Conservation (phyloP, 768 basidiomycete genomes). For the Suillus plorans region DNA sequence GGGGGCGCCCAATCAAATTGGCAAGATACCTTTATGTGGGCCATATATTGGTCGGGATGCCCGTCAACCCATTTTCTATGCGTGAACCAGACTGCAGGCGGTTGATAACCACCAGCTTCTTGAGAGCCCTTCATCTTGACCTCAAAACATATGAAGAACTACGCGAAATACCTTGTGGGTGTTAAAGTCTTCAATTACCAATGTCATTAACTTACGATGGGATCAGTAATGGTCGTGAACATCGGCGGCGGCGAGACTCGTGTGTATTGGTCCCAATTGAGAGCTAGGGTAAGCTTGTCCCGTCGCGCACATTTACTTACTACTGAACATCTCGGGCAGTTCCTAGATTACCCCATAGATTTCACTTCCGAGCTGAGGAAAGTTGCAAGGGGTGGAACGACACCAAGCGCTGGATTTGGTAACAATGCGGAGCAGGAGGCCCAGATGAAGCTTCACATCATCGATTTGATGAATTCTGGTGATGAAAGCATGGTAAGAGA, state of each 20-base stretch:
- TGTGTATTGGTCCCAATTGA: neutral
- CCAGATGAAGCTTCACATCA: too few relatives aligned
- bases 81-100: neutral
- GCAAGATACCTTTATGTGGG: neutral
- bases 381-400: too few relatives aligned
- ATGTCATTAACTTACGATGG: neutral
- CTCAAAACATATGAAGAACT: neutral
- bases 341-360: too few relatives aligned
- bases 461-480: too few relatives aligned
- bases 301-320: neutral
- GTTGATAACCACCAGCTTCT: neutral
- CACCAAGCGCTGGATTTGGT: too few relatives aligned
- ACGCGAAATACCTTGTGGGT: neutral
- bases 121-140: neutral
- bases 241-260: neutral
- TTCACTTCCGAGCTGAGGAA: too few relatives aligned
- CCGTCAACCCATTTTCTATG: neutral
- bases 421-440: too few relatives aligned
- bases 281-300: neutral
- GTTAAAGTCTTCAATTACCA: neutral
- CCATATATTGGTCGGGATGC: neutral
- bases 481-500: too few relatives aligned
- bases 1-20: neutral
- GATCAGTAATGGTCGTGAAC: neutral
- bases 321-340: neutral